Percentiles rank a stretch among this genome's conserved stretches.
These are phyloP conservation scores for Fonsecaea monophora DNA, from an alignment of 2,329 filamentous ascomycete genomes.

Conservation along the genomic window DNA sequence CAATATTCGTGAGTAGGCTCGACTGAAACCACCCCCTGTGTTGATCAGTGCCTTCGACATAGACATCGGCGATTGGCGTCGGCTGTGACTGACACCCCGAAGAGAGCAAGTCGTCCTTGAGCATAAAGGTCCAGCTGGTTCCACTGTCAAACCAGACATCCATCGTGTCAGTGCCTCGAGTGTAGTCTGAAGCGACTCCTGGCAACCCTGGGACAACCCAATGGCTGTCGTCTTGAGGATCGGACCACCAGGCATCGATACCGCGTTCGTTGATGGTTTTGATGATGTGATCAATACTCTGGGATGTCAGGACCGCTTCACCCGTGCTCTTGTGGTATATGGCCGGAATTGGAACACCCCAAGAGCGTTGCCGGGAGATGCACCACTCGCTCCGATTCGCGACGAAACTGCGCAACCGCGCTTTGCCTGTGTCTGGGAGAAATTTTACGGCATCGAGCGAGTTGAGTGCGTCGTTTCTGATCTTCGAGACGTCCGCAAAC, in stretches of 20 bases:
- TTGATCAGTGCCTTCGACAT: constrained; percentile 93
- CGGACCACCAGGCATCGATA: constrained; percentile 94
- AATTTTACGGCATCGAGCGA: constrained; percentile 77
- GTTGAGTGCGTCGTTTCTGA: constrained; percentile 75
- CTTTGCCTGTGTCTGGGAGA: constrained; percentile 74
- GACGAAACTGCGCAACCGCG: constrained; percentile 82
- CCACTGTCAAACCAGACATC: constrained; percentile 99
- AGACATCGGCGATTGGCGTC: constrained; percentile 72
- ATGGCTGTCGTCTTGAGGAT: constrained; percentile 72
- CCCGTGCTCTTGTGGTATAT: constrained; percentile 74
- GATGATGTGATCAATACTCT: constrained; percentile 85
- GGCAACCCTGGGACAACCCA: constrained; percentile 76
- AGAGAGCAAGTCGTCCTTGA: constrained; percentile 36
- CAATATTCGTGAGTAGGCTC: constrained; percentile 84
- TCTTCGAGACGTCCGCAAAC: constrained; percentile 89
- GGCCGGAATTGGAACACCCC: constrained; percentile 95
- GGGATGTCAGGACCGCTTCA: constrained; percentile 77
- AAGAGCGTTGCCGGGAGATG: constrained; percentile 92
- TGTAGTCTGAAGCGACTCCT: constrained; percentile 49
- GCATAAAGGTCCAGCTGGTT: constrained; percentile 78
- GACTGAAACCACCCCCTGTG: constrained; percentile 99
- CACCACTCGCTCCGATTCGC: constrained; percentile 94
- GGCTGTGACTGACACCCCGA: constrained; percentile 43
- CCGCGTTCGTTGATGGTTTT: constrained; percentile 76
- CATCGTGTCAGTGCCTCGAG: constrained; percentile 92